Base-by-base conservation (phyloP, 1,284 basidiomycete species). In the Pseudozyma thailandica region DNA sequence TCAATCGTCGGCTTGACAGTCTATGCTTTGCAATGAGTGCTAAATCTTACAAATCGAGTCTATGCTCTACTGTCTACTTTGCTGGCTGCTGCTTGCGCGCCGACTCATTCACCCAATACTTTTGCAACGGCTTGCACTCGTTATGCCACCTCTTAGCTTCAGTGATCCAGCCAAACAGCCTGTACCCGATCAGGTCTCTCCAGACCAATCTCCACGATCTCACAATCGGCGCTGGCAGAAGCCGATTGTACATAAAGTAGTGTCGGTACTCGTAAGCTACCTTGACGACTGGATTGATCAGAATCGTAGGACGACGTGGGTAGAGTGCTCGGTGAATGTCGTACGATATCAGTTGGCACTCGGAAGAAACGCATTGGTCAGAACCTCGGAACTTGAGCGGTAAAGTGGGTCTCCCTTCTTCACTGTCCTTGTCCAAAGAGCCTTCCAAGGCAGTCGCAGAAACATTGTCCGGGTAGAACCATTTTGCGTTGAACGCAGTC, bases 341-440 rank as follows among this genome's bases (percentile, higher is more conserved):
- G 78, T 88, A 87, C 6, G 86, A 86, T 16, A 87, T 82, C 47
- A 87, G 74, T 81, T 88, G 87, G 35, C 85, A 87, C 80, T 89
- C 88, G 21, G 85, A 86, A 37, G 86, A 86, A 72, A 84, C 86
- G 77, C 88, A 89, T 21, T 81, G 68, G 1, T 61, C 74, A 12
- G 85, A 85, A 12, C 83, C 66, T 33, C 88, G 86, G 84, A 89
- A 89, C 1, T 74, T 62, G 43, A 86, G 69, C 4, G 84, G 87
- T 66, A 27, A 83, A 12, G 30, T 38, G 2, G 54, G 50, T 5
- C 61, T 83, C 70, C 52, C 85, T 65, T 61, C 85, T 78, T 51
- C 76, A 26, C 49, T 51, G 18, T 45, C 54, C 8, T 18, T 7
- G 3, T 25, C 4, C 2, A 28, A 12, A 15, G 41, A 20, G 9